Conservation (phyloP, 1,139 yeast species). For the Debaryomyces subglobosus region DNA sequence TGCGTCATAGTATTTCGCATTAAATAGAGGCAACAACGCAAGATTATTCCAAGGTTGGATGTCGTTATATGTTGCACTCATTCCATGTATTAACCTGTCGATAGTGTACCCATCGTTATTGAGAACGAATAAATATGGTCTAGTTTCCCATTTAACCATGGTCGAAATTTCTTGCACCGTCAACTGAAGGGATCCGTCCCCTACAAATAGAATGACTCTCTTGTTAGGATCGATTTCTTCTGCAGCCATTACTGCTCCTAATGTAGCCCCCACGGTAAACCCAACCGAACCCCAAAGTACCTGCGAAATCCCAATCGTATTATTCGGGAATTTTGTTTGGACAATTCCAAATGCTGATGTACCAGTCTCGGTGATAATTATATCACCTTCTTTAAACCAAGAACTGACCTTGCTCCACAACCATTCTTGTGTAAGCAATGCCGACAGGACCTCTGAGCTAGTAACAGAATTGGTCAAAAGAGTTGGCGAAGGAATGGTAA, state of each 20-base stretch:
- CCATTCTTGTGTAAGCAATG: conserved; percentile 69
- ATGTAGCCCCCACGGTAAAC: conserved; percentile 79
- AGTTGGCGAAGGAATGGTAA: conserved; percentile 49
- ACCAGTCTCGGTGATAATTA: conserved; percentile 84
- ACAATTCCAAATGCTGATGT: conserved; percentile 88
- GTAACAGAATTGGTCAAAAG: conserved; percentile 33
- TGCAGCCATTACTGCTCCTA: conserved; percentile 86
- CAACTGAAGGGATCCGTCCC: conserved; percentile 89
- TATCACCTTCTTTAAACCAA: conserved; percentile 79
- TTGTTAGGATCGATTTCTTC: conserved; percentile 68
- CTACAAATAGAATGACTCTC: conserved; percentile 80
- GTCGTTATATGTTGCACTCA: conserved; percentile 72
- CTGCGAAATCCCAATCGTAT: conserved; percentile 79
- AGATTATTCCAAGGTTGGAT: conserved; percentile 84
- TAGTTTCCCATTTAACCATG: conserved; percentile 76
- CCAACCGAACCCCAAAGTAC: conserved; percentile 93
- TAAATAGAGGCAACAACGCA: conserved; percentile 68
- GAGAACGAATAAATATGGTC: conserved; percentile 79
- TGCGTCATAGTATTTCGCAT: conserved; percentile 63
- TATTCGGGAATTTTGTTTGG: conserved; percentile 74
- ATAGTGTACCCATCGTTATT: conserved; percentile 90
- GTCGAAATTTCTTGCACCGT: conserved; percentile 88
- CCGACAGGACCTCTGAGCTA: conserved; percentile 18
- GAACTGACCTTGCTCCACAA: conserved; percentile 75
- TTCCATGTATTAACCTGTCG: conserved; percentile 87